phyloP scores from a whole-genome alignment of 2,329 filamentous ascomycete genomes.

The Plenodomus tracheiphilus region DNA sequence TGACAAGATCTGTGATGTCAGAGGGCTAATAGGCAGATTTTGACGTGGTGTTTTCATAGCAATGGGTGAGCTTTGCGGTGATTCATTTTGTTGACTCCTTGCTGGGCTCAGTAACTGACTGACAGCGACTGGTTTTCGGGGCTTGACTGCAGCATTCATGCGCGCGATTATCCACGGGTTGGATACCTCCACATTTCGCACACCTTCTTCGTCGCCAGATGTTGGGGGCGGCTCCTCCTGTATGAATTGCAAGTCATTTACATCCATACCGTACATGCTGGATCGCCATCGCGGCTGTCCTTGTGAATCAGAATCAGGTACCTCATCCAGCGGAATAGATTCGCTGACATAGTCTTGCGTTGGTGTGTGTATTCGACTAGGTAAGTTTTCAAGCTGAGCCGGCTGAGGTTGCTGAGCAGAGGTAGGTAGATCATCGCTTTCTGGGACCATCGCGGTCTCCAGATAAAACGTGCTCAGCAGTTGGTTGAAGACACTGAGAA shows the following conservation, averaged over 20 bases:
- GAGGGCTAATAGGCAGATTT: constrained; percentile 3
- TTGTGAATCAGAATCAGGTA: neutral
- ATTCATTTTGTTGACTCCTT: constrained; percentile 15
- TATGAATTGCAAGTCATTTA: constrained; percentile 38
- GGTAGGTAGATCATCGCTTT: constrained; percentile 1
- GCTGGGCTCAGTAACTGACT: constrained; percentile 30
- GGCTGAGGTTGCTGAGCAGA: constrained; percentile 3
- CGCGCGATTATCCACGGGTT: constrained; percentile 57
- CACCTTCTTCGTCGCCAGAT: constrained; percentile 30
- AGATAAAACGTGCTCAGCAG: constrained; percentile 51
- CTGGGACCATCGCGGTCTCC: constrained; percentile 7
- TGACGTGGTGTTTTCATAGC: constrained; percentile 1
- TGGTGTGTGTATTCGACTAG: neutral
- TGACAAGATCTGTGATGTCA: constrained; percentile 23
- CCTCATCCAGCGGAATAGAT: neutral
- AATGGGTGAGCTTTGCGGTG: constrained; percentile 11
- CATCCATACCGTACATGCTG: constrained; percentile 46
- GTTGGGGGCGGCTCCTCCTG: constrained; percentile 15
- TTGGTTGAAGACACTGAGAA: constrained; percentile 50
- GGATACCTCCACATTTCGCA: constrained; percentile 39
- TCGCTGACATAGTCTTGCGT: constrained; percentile 1
- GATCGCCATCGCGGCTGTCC: constrained; percentile 33
- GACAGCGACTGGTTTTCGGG: constrained; percentile 11
- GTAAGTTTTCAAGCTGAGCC: neutral
- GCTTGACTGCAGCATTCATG: constrained; percentile 45